Evolutionary conservation across 345 rosid genomes (phyloP).

Genomic region (Salix viminalis): DNA sequence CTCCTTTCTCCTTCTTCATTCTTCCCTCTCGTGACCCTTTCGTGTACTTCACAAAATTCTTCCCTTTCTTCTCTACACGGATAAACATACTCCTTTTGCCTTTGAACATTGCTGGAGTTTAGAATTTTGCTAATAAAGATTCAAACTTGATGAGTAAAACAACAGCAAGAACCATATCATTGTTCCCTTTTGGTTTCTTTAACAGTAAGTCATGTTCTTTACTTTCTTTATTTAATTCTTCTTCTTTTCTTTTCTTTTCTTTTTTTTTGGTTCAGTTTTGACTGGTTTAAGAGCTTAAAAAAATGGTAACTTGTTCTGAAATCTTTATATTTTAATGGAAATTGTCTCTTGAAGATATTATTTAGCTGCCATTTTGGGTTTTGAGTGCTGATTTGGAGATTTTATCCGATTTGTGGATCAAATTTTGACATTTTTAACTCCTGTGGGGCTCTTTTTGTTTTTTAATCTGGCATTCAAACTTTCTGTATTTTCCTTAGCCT

Average conservation of each 20-base stretch:
- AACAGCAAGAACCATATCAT: not conserved
- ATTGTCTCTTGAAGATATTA: not conserved
- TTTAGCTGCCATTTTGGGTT: constrained; percentile 13
- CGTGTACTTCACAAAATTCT: not conserved
- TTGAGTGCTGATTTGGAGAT: constrained; percentile 2
- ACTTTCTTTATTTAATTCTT: constrained; percentile 5
- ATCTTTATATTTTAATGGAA: constrained; percentile 3
- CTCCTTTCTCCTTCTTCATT: not conserved
- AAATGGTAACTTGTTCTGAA: constrained; percentile 10
- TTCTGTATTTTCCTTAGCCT: not conserved
- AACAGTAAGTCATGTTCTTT: constrained; percentile 27
- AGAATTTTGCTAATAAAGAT: not conserved
- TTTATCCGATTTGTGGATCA: not conserved
- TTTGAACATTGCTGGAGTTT: not conserved
- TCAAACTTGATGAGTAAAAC: not conserved
- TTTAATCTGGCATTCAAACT: not conserved
- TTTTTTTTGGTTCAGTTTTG: not conserved
- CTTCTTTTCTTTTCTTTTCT: not conserved
- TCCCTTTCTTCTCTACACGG: not conserved
- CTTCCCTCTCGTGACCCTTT: not conserved
- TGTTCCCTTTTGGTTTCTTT: constrained; percentile 21
- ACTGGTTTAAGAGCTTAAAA: not conserved
- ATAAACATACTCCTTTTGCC: not conserved
- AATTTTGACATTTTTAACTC: not conserved
- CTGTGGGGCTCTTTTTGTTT: not conserved